These are phyloP conservation scores for Sechiopsis laciniata DNA, from an alignment of 306 rosid genomes.

Conservation along the genomic window DNA sequence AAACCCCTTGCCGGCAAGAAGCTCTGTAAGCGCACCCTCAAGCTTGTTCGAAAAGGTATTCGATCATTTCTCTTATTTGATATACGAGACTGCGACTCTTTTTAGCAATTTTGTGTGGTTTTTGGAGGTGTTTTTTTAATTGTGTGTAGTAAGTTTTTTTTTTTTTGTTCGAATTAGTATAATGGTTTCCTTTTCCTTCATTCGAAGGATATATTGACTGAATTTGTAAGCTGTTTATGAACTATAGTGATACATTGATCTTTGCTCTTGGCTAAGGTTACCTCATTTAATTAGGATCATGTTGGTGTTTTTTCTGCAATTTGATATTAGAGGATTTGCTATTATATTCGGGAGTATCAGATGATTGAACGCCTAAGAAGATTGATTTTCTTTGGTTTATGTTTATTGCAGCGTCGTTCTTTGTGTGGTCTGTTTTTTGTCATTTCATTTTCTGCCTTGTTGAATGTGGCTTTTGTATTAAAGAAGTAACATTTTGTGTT, in stretches of 20 bases:
- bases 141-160: background rate
- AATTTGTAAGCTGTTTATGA: background rate
- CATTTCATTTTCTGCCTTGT: background rate
- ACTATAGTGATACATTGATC: background rate
- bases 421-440: background rate
- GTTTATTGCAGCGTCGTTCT: background rate
- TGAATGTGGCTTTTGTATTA: background rate
- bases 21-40: conserved; percentile 76
- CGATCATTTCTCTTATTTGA: background rate
- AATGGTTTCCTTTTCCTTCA: background rate
- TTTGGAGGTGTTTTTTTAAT: background rate
- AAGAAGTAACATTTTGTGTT: background rate
- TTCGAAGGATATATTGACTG: background rate
- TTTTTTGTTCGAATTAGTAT: background rate
- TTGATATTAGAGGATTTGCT: background rate
- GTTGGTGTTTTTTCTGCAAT: background rate
- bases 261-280: too few relatives aligned
- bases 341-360: background rate
- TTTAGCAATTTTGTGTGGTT: background rate
- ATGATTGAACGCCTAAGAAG: background rate
- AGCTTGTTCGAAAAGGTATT: conserved; percentile 82
- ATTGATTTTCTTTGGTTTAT: background rate
- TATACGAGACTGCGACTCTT: too few relatives aligned
- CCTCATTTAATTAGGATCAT: too few relatives aligned
- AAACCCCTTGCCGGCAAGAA: conserved; percentile 95